These are phyloP conservation scores for Phytophthora vignae DNA, from an alignment of 352 stramenopile genomes.

Conservation along the genomic window DNA sequence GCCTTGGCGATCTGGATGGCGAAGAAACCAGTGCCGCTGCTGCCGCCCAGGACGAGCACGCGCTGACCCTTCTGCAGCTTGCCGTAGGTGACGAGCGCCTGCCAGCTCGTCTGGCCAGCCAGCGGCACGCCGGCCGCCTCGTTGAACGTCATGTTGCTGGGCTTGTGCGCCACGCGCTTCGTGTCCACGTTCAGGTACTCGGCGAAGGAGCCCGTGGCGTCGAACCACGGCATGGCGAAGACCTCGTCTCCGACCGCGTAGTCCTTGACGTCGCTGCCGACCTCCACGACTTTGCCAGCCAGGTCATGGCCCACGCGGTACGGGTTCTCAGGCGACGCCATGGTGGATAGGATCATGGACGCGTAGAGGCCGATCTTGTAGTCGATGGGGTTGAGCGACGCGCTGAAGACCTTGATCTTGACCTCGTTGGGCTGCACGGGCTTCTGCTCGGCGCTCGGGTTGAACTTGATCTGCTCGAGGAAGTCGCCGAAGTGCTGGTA, in stretches of 20 bases:
- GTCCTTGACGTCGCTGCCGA: conserved; percentile 38
- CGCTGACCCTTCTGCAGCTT: conserved; percentile 37
- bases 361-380: conserved; percentile 28
- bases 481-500: conserved; percentile 43
- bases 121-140: conserved; percentile 44
- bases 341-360: conserved; percentile 17
- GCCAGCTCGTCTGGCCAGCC: conserved; percentile 9
- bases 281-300: conserved; percentile 36
- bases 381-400: conserved; percentile 43
- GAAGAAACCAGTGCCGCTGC: conserved; percentile 64
- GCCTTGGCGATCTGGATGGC: conserved; percentile 69
- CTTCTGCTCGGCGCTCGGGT: conserved; percentile 12
- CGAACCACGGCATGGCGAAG: conserved; percentile 32
- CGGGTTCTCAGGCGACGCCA: conserved; percentile 9
- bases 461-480: conserved; percentile 40
- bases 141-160: conserved; percentile 44
- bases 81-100: conserved; percentile 40
- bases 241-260: conserved; percentile 44
- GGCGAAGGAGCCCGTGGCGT: conserved; percentile 25
- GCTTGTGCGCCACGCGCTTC: conserved; percentile 47
- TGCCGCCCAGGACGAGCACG: conserved; percentile 60
- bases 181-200: conserved; percentile 48
- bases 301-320: conserved; percentile 33
- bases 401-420: conserved; percentile 43
- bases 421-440: conserved; percentile 36